Evolutionary conservation across 2,329 filamentous ascomycete species (phyloP).

Genomic region (Grosmannia clavigera): DNA sequence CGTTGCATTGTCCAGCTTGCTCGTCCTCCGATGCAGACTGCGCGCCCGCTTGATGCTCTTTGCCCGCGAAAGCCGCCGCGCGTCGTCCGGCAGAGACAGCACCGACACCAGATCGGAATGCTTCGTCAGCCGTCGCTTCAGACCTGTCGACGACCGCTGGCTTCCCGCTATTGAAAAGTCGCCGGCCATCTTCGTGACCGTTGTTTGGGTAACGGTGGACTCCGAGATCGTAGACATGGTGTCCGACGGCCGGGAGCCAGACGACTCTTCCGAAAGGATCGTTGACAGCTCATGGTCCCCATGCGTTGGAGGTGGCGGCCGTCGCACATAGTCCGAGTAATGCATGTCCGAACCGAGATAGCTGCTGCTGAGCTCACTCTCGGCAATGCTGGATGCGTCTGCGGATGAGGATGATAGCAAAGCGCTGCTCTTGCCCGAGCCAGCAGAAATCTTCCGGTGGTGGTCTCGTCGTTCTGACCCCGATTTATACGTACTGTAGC

Average conservation of each 20-base stretch:
- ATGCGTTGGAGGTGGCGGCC: conserved; percentile 37
- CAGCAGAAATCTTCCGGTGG: conserved; percentile 19
- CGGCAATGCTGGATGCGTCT: conserved; percentile 8
- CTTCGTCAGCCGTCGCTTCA: conserved; percentile 71
- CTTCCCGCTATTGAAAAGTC: conserved; percentile 27
- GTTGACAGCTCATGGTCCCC: conserved; percentile 45
- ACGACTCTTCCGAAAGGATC: conserved; percentile 40
- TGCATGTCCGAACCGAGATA: conserved; percentile 7
- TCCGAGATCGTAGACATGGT: conserved; percentile 36
- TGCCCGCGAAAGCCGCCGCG: conserved; percentile 42
- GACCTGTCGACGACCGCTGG: conserved; percentile 30
- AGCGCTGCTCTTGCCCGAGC: conserved; percentile 17
- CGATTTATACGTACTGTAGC: conserved; percentile 9
- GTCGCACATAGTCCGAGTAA: conserved; percentile 10
- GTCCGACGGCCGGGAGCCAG: conserved; percentile 34
- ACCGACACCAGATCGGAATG: conserved; percentile 93
- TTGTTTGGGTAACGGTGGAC: conserved; percentile 41
- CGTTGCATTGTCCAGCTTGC: conserved; percentile 53
- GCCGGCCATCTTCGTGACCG: conserved; percentile 35
- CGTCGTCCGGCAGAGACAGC: conserved; percentile 57
- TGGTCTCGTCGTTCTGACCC: conserved; percentile 14
- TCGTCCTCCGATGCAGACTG: conserved; percentile 64
- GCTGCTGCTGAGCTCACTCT: conserved; percentile 10
- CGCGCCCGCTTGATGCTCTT: conserved; percentile 64
- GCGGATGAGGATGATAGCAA: conserved; percentile 16